Evolutionary conservation across 192 early-diverging fungal genomes (phyloP), one percentile per base, ranked within the genome.

Genomic region (Nowakowskiella sp.): DNA sequence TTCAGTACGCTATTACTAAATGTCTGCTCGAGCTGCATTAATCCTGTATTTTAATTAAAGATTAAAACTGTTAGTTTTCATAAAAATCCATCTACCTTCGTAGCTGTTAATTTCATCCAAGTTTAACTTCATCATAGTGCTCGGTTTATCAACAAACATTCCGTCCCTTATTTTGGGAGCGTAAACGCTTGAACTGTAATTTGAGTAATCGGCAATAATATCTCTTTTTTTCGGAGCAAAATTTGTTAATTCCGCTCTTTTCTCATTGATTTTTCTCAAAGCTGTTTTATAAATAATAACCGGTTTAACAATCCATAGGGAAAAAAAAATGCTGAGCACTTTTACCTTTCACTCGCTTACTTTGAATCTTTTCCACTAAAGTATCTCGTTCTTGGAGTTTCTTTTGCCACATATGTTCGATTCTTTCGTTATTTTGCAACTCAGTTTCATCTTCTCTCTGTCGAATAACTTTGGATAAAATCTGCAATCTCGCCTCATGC

Each of bases 131-230:
- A 78, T 25, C 9, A 64, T 61, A 1, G 42, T 58, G 9, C 31
- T 30, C 22, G 61, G 39, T 32, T 64, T 58, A 26, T 80, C 78
- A 3, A 32, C 36, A 46, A 75, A 78, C 21, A 72, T 52, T 0
- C 79, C 79, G 47, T 81, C 76, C 10, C 79, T 46, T 6, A 67
- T 55, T 50, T 74, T 79, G 10, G 79, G 79, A 3, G 78, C 78
- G 50, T 80, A 80, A 2, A 80, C 75, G 31, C 44, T 47, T 13
- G 68, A 72, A 8, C 65, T 65, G 46, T 58, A 78, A 53, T 77
- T 66, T 2, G 75, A 67, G 55, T 81, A 81, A 8, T 81, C 79
- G 31, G 34, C 57, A 44, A 81, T 79, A 53, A 81, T 80, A 47
- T 81, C 76, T 28, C 79, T 46, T 53, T 67, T 73, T 13, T 32